Percentiles rank a stretch among this genome's conserved stretches.
Evolutionary conservation across 2,329 filamentous ascomycete genomes (phyloP).

Genomic region (Aschersonia sp.): DNA sequence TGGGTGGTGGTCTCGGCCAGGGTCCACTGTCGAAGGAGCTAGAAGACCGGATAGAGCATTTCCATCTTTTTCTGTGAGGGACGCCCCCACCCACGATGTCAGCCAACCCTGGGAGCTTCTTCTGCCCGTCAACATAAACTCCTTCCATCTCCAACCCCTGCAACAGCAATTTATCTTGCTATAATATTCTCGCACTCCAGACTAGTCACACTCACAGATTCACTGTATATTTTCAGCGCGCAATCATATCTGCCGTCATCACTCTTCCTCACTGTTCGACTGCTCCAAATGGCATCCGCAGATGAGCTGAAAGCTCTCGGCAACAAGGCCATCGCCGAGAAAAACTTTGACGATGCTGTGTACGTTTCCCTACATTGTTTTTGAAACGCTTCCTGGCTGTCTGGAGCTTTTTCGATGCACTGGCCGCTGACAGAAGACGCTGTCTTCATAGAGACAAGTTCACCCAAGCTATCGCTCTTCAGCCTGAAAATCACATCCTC

Average conservation of each 20-base stretch:
- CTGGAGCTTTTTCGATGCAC: no score
- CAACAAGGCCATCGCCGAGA: slow-evolving; percentile 96
- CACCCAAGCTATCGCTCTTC: slow-evolving; percentile 77
- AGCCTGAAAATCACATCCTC: slow-evolving; percentile 86
- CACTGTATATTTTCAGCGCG: not conserved
- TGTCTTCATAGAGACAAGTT: slow-evolving; percentile 63
- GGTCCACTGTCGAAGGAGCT: slow-evolving; percentile 25
- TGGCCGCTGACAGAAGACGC: not conserved
- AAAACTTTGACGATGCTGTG: slow-evolving; percentile 94
- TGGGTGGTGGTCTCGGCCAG: no score
- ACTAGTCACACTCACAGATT: not conserved
- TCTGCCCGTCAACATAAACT: not conserved
- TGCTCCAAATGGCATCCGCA: slow-evolving; percentile 37
- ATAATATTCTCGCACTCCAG: not conserved
- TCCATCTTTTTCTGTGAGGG: slow-evolving; percentile 10
- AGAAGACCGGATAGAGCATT: slow-evolving; percentile 17
- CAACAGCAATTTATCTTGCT: no score
- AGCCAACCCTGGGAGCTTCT: not conserved
- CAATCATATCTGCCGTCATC: not conserved
- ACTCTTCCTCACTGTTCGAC: slow-evolving; percentile 2
- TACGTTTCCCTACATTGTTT: slow-evolving; percentile 35
- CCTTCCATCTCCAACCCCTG: not conserved
- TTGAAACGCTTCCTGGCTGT: not conserved
- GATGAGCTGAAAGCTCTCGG: slow-evolving; percentile 89
- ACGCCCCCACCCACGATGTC: slow-evolving; percentile 10